Base-by-base conservation (phyloP, 2,329 filamentous ascomycete species). In the Curvularia lunata region DNA sequence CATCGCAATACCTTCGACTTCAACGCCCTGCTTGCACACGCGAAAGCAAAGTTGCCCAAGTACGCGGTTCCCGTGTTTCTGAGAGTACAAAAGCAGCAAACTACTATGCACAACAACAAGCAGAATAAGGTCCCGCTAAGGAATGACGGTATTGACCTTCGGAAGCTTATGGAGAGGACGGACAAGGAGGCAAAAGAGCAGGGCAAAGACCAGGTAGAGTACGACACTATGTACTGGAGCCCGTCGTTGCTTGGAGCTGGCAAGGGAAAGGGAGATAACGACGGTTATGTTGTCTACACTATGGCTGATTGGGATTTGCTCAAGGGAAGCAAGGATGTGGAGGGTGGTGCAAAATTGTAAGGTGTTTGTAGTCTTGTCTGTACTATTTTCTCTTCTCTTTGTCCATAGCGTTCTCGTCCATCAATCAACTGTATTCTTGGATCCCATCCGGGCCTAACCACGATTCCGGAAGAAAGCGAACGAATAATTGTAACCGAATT, bases 21-120 rank as follows among this genome's bases (percentile, higher is more conserved):
- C 69, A 76, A 80, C 9, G 85, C 78, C 0, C 78, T 92, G 9
- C 76, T 90, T 47, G 81, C 80, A 59, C 83, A 88, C 68, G 81
- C 83, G 2, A 82, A 84, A 6, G 80, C 81, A 13, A 81, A 85
- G 49, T 78, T 93, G 21, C 90, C 91, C 0, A 84, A 83, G 61
- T 93, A 92, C 68, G 91, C 90, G 0, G 88, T 93, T 1, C 91
- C 91, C 0, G 77, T 92, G 1, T 93, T 93, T 77, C 67, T 92
- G 41, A 81, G 90, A 0, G 75, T 91, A 18, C 82, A 90, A 21
- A 77, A 82, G 41, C 79, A 79, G 34, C 81, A 83, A 54, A 85
- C 82, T 25, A 84, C 88, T 5, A 89, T 86, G 66, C 87, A 90
- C 70, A 93, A 92, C 67, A 89, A 91, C 73, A 93, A 93, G 78